These are phyloP conservation scores for Pezicula radicicola DNA, from an alignment of 2,329 filamentous ascomycete genomes.

Conservation along the genomic window DNA sequence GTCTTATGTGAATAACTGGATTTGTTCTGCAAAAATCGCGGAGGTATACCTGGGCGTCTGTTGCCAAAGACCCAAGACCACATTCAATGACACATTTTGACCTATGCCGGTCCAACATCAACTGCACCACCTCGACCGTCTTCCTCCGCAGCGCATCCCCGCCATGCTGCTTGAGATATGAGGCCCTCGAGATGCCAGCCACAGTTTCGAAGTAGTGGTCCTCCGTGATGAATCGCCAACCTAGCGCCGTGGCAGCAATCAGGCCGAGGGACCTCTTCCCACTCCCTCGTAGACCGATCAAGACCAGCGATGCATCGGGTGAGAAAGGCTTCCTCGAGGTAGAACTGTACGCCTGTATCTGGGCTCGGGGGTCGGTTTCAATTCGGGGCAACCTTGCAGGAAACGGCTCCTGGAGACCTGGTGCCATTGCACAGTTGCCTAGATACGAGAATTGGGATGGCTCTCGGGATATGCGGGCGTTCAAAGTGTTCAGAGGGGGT, in stretches of 20 bases:
- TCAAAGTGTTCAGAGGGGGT: no score
- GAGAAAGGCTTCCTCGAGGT: slow-evolving; percentile 12
- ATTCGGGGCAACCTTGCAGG: neutral
- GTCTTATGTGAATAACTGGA: slow-evolving; percentile 65
- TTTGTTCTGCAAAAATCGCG: slow-evolving; percentile 57
- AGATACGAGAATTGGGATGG: neutral
- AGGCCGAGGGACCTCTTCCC: slow-evolving; percentile 73
- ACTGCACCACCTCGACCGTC: slow-evolving; percentile 57
- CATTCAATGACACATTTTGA: slow-evolving; percentile 65
- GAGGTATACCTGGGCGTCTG: slow-evolving; percentile 55
- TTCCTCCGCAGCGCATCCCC: slow-evolving; percentile 57
- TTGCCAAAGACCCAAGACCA: slow-evolving; percentile 60
- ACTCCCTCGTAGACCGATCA: slow-evolving; percentile 67
- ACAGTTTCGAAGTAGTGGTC: slow-evolving; percentile 62
- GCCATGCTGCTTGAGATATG: slow-evolving; percentile 60
- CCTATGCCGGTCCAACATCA: slow-evolving; percentile 51
- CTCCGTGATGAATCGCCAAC: slow-evolving; percentile 61
- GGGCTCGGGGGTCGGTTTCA: neutral
- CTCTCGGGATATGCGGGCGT: no score
- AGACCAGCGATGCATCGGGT: slow-evolving; percentile 62
- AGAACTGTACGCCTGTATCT: neutral
- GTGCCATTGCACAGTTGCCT: neutral
- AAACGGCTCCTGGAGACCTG: neutral
- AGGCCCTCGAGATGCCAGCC: slow-evolving; percentile 55
- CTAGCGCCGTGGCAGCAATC: slow-evolving; percentile 66